Conservation (phyloP, 202 grass and related monocot genomes). For the Musa balbisiana region DNA sequence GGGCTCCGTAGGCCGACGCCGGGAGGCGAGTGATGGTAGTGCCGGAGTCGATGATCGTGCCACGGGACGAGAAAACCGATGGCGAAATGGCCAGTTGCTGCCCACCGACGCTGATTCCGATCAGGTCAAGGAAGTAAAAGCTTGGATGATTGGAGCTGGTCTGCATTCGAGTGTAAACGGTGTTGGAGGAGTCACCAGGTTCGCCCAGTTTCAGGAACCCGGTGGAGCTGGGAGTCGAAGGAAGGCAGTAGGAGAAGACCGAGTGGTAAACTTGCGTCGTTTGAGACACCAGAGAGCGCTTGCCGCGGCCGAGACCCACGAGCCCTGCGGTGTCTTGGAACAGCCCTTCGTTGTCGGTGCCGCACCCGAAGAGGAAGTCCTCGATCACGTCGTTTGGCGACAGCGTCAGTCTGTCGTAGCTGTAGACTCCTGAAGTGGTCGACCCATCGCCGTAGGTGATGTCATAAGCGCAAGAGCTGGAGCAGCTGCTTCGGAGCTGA, state of each 20-base stretch:
- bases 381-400: background rate
- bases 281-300: constrained; percentile 23
- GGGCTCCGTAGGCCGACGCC: constrained; percentile 49
- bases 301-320: constrained; percentile 27
- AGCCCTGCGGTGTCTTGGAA: constrained; percentile 24
- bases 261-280: constrained; percentile 2
- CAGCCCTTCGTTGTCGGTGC: background rate
- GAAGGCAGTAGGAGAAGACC: constrained; percentile 12
- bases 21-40: constrained; percentile 54
- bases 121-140: constrained; percentile 7
- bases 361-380: constrained; percentile 40
- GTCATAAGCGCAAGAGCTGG: background rate
- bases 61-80: background rate
- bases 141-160: background rate
- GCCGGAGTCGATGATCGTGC: constrained; percentile 5
- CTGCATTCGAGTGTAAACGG: background rate
- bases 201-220: background rate
- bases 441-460: constrained; percentile 22
- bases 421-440: constrained; percentile 13
- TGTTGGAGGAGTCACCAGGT: background rate
- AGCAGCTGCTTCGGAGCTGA: background rate
- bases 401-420: constrained; percentile 18
- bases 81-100: background rate
- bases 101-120: background rate
- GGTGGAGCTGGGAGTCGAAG: background rate